A percentile compares a stretch with the other conserved stretches of the same genome.
phyloP scores from a whole-genome alignment of 345 rosid genomes.

The Boechera stricta region DNA sequence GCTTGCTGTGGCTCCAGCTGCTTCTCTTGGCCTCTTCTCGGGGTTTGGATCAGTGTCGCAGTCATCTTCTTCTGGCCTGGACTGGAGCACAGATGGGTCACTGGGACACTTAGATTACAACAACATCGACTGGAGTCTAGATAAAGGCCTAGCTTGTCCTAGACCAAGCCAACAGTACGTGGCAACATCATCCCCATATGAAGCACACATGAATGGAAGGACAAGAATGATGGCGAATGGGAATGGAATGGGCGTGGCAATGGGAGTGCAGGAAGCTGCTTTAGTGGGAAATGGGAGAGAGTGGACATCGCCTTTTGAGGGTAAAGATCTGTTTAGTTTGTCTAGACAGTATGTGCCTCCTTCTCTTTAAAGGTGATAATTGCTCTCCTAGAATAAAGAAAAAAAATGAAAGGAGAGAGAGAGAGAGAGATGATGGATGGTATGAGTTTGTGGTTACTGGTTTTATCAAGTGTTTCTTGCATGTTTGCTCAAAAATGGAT shows the following conservation, averaged over 20 bases:
- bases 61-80: constrained; percentile 66
- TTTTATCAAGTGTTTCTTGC: constrained; percentile 44
- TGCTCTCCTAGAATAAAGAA: constrained; percentile 36
- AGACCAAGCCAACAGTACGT: constrained; percentile 53
- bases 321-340: constrained; percentile 85
- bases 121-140: constrained; percentile 85
- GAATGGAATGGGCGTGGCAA: constrained; percentile 46
- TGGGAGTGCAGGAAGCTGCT: constrained; percentile 54
- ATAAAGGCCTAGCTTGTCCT: constrained; percentile 57
- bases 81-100: constrained; percentile 74
- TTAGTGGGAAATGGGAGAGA: constrained; percentile 61
- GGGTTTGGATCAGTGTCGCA: constrained; percentile 59
- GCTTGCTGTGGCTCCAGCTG: constrained; percentile 70
- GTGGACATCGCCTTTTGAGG: constrained; percentile 94
- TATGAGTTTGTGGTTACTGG: constrained; percentile 44
- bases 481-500: constrained; percentile 35
- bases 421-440: constrained; percentile 34
- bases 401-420: neutral
- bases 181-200: constrained; percentile 49
- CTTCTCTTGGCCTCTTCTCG: constrained; percentile 91
- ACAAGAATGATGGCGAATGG: constrained; percentile 53
- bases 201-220: constrained; percentile 53
- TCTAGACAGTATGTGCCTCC: constrained; percentile 70
- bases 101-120: constrained; percentile 67
- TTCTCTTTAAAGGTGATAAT: constrained; percentile 34